These are phyloP conservation scores for Pisolithus marmoratus DNA, from an alignment of 768 basidiomycete genomes.

Conservation along the genomic window DNA sequence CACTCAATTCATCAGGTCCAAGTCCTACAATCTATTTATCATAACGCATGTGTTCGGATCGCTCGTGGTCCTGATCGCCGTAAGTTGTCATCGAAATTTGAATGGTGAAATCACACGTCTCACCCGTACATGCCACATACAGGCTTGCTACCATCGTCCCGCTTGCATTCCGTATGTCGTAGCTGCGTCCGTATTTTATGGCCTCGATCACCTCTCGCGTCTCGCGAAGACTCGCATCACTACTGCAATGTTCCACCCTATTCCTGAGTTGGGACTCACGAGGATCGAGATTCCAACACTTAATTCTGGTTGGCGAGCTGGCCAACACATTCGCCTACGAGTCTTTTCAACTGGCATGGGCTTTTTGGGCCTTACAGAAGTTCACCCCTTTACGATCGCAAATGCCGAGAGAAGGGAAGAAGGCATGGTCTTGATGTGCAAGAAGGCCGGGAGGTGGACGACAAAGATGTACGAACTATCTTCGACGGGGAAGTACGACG, in stretches of 20 bases:
- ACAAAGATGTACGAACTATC: conserved; percentile 46
- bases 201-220: conserved; percentile 55
- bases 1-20: conserved; percentile 44
- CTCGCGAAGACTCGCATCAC: conserved; percentile 56
- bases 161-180: conserved; percentile 42
- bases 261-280: conserved; percentile 61
- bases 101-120: conserved; percentile 17
- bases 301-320: conserved; percentile 72
- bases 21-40: conserved; percentile 61
- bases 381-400: conserved; percentile 81
- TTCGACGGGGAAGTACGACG: conserved; percentile 29
- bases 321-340: conserved; percentile 75
- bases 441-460: conserved; percentile 65
- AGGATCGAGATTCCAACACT: conserved; percentile 56
- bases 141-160: conserved; percentile 48
- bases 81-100: conserved; percentile 27
- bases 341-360: conserved; percentile 53
- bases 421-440: conserved; percentile 62
- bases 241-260: conserved; percentile 50
- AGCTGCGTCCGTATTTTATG: conserved; percentile 44
- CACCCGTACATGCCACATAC: neutral
- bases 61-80: conserved; percentile 48
- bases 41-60: conserved; percentile 54
- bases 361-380: conserved; percentile 49
- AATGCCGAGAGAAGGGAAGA: conserved; percentile 49